These are phyloP conservation scores for Parathielavia appendiculata DNA, from an alignment of 495 filamentous ascomycete genomes.

Conservation along the genomic window DNA sequence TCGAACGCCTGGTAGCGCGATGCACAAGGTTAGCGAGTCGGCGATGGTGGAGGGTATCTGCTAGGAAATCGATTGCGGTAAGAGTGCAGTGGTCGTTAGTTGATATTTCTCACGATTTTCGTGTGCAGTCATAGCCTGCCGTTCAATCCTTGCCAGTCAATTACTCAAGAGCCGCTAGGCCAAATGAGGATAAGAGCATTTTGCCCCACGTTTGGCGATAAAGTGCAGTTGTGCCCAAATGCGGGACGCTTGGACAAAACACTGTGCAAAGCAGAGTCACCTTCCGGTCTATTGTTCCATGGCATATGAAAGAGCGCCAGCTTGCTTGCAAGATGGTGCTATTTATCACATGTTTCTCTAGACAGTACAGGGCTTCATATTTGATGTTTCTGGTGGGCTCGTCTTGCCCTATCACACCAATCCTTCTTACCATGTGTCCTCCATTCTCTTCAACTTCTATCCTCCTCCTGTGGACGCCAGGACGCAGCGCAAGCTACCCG, in stretches of 20 bases:
- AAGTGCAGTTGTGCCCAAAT: slow-evolving; percentile 4
- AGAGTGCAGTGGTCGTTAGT: slow-evolving; percentile 18
- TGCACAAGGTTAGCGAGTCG: slow-evolving; percentile 8
- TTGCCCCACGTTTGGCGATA: slow-evolving; percentile 28
- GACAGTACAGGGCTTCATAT: no score
- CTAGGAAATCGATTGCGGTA: slow-evolving; percentile 7
- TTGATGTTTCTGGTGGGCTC: no score
- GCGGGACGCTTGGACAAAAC: neutral
- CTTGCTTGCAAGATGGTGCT: no score
- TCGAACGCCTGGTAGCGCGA: neutral
- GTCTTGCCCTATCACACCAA: no score
- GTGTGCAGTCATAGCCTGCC: slow-evolving; percentile 30
- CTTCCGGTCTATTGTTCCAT: neutral
- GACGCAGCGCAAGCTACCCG: no score
- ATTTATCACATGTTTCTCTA: no score
- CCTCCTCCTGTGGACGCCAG: no score
- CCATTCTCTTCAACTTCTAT: no score
- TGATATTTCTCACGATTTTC: slow-evolving; percentile 33
- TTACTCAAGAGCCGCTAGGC: slow-evolving; percentile 7
- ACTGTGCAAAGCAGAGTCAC: neutral
- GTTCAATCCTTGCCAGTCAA: slow-evolving; percentile 22
- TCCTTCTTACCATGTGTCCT: no score
- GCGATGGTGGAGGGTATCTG: slow-evolving; percentile 9
- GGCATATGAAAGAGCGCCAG: no score
- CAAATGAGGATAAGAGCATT: slow-evolving; percentile 15